Evolutionary conservation across 306 rosid genomes (phyloP).

Genomic region (Cicer arietinum): DNA sequence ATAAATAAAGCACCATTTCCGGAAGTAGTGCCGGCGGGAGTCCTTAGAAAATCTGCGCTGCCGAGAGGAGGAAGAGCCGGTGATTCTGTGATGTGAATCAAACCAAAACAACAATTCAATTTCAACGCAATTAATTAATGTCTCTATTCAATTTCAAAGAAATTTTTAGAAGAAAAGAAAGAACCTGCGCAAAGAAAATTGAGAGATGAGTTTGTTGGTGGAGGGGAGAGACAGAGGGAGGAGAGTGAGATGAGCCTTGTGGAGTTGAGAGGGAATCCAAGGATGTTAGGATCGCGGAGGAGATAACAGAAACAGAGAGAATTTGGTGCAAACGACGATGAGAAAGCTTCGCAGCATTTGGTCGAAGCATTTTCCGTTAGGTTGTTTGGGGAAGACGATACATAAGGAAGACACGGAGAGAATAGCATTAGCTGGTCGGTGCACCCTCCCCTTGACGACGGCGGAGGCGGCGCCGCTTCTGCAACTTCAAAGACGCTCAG

Average conservation of each 20-base stretch:
- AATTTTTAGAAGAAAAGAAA: background rate
- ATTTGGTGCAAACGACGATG: conserved; percentile 18
- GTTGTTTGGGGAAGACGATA: conserved; percentile 73
- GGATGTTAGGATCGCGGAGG: conserved; percentile 55
- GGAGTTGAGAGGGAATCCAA: conserved; percentile 71
- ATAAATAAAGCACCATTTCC: conserved; percentile 25
- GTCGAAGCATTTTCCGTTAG: conserved; percentile 53
- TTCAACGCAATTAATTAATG: background rate
- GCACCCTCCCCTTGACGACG: conserved; percentile 39
- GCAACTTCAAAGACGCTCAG: background rate
- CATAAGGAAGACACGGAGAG: conserved; percentile 70
- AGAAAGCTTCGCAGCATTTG: conserved; percentile 64
- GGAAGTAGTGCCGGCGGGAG: conserved; percentile 26
- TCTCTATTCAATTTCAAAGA: background rate
- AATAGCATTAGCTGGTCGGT: conserved; percentile 55
- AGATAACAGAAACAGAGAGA: conserved; percentile 70
- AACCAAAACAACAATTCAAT: background rate
- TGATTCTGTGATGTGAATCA: conserved; percentile 44
- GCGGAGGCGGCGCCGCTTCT: background rate
- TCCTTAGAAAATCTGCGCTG: conserved; percentile 41
- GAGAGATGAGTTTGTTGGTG: conserved; percentile 26
- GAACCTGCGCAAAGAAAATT: conserved; percentile 64
- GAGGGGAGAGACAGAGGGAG: conserved; percentile 51
- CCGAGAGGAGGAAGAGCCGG: conserved; percentile 60
- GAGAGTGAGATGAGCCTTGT: conserved; percentile 66